phyloP scores from a whole-genome alignment of 371 early-diverging fungal species.

The Mortierella sp. region DNA sequence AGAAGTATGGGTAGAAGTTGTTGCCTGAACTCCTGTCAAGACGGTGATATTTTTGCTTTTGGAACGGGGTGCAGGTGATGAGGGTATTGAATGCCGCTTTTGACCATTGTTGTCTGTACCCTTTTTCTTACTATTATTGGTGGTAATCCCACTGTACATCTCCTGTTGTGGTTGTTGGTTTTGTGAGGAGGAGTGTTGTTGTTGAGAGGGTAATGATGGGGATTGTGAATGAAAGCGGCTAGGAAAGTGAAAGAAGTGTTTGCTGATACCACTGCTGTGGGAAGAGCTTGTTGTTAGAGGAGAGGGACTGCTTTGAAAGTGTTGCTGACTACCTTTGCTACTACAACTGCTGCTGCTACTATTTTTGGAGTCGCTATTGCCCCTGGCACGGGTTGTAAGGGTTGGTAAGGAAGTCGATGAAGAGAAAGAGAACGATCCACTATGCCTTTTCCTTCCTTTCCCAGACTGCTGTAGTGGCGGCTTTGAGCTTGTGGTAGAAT shows the following conservation, averaged over 20 bases:
- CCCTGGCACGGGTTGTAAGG: slow-evolving; percentile 31
- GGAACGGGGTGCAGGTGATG: slow-evolving; percentile 13
- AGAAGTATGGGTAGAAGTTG: not conserved
- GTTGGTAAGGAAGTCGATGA: slow-evolving; percentile 32
- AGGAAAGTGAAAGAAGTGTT: slow-evolving; percentile 28
- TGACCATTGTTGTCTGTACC: slow-evolving; percentile 7
- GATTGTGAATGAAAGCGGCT: slow-evolving; percentile 30
- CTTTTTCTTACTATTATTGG: slow-evolving; percentile 13
- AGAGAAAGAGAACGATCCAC: slow-evolving; percentile 47
- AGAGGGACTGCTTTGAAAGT: slow-evolving; percentile 15
- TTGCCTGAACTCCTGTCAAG: not conserved
- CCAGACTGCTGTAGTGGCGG: slow-evolving; percentile 34
- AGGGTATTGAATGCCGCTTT: slow-evolving; percentile 29
- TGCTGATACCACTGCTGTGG: slow-evolving; percentile 8
- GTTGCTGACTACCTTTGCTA: slow-evolving; percentile 24
- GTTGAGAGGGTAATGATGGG: slow-evolving; percentile 2
- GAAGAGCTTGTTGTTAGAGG: slow-evolving; percentile 13
- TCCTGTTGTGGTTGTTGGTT: slow-evolving; percentile 24
- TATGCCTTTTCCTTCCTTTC: slow-evolving; percentile 40
- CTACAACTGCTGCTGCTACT: slow-evolving; percentile 1
- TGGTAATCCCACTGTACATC: slow-evolving; percentile 14
- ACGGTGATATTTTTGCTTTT: not conserved
- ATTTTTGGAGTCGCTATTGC: slow-evolving; percentile 34
- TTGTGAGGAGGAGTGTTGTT: slow-evolving; percentile 10
- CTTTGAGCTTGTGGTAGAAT: slow-evolving; percentile 13